Evolutionary conservation across 1,284 basidiomycete species (phyloP).

Genomic region (Apiotrichum brassicae): DNA sequence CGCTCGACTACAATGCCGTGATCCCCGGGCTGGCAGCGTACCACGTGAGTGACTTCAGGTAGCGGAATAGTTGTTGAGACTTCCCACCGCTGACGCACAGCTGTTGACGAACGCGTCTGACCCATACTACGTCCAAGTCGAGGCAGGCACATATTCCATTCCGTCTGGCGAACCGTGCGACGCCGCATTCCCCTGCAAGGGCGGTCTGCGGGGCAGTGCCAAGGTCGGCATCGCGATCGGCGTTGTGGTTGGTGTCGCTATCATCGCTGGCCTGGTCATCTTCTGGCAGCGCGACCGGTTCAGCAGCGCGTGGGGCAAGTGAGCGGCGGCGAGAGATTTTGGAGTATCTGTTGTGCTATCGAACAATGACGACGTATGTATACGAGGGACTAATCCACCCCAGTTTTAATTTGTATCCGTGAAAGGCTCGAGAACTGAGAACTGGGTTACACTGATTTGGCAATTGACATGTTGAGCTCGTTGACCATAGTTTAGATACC

Average conservation of each 20-base stretch:
- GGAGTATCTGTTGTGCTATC: too few relatives aligned
- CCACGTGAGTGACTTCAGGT: conserved; percentile 26
- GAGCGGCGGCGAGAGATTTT: too few relatives aligned
- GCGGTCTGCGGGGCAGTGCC: conserved; percentile 54
- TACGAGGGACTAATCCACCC: too few relatives aligned
- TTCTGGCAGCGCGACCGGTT: background rate
- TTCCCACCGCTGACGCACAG: background rate
- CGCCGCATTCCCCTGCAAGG: conserved; percentile 56
- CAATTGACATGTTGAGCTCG: too few relatives aligned
- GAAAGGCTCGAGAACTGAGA: too few relatives aligned
- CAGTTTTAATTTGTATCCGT: too few relatives aligned
- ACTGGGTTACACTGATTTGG: too few relatives aligned
- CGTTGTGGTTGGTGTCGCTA: background rate
- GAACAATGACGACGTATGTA: too few relatives aligned
- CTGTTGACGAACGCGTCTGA: conserved; percentile 47
- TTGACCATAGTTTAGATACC: too few relatives aligned
- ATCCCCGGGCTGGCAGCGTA: conserved; percentile 69
- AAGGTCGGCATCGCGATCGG: conserved; percentile 52
- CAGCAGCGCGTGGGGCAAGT: background rate
- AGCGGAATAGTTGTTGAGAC: background rate
- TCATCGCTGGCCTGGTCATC: background rate
- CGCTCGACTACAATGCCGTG: conserved; percentile 67
- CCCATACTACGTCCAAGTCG: conserved; percentile 67
- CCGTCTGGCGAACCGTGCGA: conserved; percentile 71
- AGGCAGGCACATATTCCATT: conserved; percentile 60